A percentile compares a stretch with the other conserved stretches of the same genome.
phyloP scores from a whole-genome alignment of 805 yeast species.

The Metschnikowia bowlesiae region DNA sequence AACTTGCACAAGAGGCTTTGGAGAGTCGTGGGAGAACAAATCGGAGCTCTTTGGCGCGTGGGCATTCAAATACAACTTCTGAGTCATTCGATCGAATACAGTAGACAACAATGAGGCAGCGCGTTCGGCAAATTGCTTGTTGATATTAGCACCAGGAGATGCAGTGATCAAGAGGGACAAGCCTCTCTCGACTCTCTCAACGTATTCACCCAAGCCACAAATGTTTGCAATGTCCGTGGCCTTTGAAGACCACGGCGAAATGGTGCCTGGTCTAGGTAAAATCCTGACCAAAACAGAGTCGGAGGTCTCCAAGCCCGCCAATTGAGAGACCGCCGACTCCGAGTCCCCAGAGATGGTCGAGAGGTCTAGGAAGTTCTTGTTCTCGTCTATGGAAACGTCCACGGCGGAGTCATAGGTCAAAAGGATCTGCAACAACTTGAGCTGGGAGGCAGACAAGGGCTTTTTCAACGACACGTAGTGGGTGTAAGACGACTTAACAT shows the following conservation, averaged over 20 bases:
- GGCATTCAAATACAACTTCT: conserved; percentile 52
- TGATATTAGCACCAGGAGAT: conserved; percentile 60
- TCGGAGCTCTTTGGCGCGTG: conserved; percentile 63
- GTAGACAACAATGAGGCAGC: conserved; percentile 58
- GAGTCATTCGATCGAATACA: conserved; percentile 94
- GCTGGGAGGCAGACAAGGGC: conserved; percentile 36
- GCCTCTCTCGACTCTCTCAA: conserved; percentile 91
- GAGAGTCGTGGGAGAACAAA: conserved; percentile 70
- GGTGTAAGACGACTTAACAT: conserved; percentile 68
- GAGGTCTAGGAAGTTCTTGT: conserved; percentile 34
- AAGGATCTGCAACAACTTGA: conserved; percentile 51
- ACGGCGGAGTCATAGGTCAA: conserved; percentile 71
- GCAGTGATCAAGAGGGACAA: conserved; percentile 57
- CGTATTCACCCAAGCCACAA: conserved; percentile 68
- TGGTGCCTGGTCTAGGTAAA: conserved; percentile 91
- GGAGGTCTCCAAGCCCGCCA: conserved; percentile 6
- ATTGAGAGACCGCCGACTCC: conserved; percentile 7
- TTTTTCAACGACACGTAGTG: conserved; percentile 69
- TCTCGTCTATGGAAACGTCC: conserved; percentile 47
- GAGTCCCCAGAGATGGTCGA: conserved; percentile 26
- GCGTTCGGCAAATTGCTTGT: conserved; percentile 34
- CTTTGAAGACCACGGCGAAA: conserved; percentile 98
- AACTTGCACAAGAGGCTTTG: conserved; percentile 77
- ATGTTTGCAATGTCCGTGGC: conserved; percentile 92
- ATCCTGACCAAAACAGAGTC: conserved; percentile 61